Conservation (phyloP, 148 eudicot genomes). For the Amaranthus hypochondriacus region DNA sequence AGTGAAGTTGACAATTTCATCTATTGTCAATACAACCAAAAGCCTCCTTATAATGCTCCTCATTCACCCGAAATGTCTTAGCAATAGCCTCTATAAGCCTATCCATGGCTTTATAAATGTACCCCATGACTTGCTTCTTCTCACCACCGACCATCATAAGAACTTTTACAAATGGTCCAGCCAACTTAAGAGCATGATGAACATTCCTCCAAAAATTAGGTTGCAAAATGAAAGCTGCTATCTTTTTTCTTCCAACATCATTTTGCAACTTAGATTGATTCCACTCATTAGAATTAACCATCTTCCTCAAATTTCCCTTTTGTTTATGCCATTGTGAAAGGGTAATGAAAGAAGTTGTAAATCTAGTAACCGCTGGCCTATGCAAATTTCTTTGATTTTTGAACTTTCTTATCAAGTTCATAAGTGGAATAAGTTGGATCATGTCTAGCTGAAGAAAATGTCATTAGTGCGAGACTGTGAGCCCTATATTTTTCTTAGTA, state of each 20-base stretch:
- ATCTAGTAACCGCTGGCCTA: neutral
- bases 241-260: neutral
- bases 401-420: constrained; percentile 1
- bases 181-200: neutral
- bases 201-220: neutral
- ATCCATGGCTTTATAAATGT: neutral
- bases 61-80: neutral
- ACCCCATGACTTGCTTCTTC: neutral
- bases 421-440: neutral
- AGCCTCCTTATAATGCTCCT: neutral
- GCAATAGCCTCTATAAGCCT: neutral
- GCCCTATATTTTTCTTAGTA: no score
- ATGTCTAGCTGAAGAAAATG: no score
- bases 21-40: constrained; percentile 7
- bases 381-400: neutral
- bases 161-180: neutral
- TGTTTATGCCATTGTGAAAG: constrained; percentile 1
- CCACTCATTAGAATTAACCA: neutral
- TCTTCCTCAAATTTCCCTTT: neutral
- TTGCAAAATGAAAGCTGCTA: neutral
- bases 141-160: neutral
- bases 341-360: neutral
- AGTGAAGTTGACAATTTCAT: constrained; percentile 22
- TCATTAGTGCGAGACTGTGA: no score
- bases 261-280: neutral